phyloP scores from a whole-genome alignment of 2,329 filamentous ascomycete species.

The Pseudogymnoascus sp. region DNA sequence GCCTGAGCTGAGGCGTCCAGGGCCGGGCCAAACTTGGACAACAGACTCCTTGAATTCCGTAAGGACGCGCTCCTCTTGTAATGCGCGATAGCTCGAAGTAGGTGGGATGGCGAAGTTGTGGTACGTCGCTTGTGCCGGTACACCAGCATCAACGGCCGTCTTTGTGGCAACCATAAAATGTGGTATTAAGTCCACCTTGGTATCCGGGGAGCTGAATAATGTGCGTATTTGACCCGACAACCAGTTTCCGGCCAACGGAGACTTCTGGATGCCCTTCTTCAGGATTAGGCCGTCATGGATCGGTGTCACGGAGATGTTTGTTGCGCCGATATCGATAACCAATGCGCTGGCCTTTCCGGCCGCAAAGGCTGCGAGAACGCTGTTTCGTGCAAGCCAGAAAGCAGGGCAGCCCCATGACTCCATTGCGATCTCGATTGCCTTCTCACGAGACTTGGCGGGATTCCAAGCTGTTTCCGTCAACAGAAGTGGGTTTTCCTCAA shows the following conservation, averaged over 20 bases:
- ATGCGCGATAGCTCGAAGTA: conserved; percentile 63
- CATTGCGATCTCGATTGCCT: conserved; percentile 92
- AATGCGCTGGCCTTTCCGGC: conserved; percentile 89
- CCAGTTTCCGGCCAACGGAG: conserved; percentile 80
- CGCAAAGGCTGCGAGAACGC: conserved; percentile 84
- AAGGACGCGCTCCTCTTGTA: conserved; percentile 87
- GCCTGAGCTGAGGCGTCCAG: conserved; percentile 51
- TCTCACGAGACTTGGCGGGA: conserved; percentile 76
- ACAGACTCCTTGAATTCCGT: conserved; percentile 98
- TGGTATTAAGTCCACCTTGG: conserved; percentile 67
- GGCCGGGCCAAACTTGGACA: conserved; percentile 85
- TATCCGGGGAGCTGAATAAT: conserved; percentile 63
- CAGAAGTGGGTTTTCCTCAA: conserved; percentile 82
- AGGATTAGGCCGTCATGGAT: conserved; percentile 92
- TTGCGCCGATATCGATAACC: conserved; percentile 84
- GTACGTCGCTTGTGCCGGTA: conserved; percentile 68
- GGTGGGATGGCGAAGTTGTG: conserved; percentile 58
- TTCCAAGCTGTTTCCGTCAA: conserved; percentile 97
- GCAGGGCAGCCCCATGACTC: conserved; percentile 93
- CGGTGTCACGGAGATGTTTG: conserved; percentile 80
- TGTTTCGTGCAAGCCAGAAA: conserved; percentile 85
- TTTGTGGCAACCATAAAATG: conserved; percentile 87
- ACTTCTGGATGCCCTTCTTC: conserved; percentile 81
- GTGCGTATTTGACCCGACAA: conserved; percentile 80
- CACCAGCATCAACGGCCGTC: conserved; percentile 76